Percentiles rank a stretch among this genome's conserved stretches.
These are phyloP conservation scores for Geotrichum candidum DNA, from an alignment of 1,139 yeast genomes.

Conservation along the genomic window DNA sequence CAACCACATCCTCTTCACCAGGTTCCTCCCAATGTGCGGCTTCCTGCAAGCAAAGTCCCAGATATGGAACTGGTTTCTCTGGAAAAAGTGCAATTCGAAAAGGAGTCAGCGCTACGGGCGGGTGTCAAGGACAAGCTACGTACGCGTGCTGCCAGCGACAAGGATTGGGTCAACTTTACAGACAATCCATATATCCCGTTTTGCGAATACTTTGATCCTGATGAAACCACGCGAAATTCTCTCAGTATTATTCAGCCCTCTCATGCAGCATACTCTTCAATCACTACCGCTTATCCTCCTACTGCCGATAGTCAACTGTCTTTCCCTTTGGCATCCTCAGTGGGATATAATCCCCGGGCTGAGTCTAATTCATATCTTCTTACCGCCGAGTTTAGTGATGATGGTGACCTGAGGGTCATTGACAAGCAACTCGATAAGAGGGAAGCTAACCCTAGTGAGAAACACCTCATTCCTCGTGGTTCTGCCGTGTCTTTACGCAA, in stretches of 20 bases:
- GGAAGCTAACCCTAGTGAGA: constrained; percentile 25
- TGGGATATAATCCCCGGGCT: constrained; percentile 30
- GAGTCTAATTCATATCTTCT: constrained; percentile 28
- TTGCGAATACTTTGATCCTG: constrained; percentile 59
- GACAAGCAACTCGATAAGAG: constrained; percentile 24
- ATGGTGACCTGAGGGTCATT: constrained; percentile 25
- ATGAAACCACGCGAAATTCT: constrained; percentile 26
- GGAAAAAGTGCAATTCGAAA: constrained; percentile 65
- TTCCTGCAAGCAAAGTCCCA: constrained; percentile 88
- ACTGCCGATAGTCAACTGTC: constrained; percentile 23
- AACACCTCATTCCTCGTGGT: constrained; percentile 30
- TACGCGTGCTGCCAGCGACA: constrained; percentile 65
- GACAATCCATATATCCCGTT: constrained; percentile 91
- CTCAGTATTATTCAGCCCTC: constrained; percentile 47
- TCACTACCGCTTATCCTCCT: constrained; percentile 68
- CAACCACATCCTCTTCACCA: constrained; percentile 22
- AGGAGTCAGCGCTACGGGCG: constrained; percentile 69
- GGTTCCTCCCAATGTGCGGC: constrained; percentile 74
- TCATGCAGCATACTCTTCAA: constrained; percentile 76
- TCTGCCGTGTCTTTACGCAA: constrained; percentile 53
- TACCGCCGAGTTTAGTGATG: constrained; percentile 20
- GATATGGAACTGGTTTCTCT: constrained; percentile 86
- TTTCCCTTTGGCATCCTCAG: constrained; percentile 29
- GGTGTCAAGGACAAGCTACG: constrained; percentile 80
- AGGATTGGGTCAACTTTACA: constrained; percentile 73